A percentile compares a stretch with the other conserved stretches of the same genome.
phyloP scores from a whole-genome alignment of 2,329 filamentous ascomycete species.

The Cladosporium sp. region DNA sequence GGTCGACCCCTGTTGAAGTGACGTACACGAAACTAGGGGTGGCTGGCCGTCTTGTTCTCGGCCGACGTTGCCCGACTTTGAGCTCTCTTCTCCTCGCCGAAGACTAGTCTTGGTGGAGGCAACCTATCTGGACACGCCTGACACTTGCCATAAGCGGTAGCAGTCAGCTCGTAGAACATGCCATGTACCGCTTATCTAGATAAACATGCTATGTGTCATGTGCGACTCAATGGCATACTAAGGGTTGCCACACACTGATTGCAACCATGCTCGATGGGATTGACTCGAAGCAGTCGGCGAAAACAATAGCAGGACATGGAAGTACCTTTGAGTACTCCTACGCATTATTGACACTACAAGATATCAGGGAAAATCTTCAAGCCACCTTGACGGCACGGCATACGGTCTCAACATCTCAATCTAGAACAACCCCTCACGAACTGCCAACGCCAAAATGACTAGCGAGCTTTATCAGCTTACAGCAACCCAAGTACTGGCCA shows the following conservation, averaged over 20 bases:
- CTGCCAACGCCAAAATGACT: background rate
- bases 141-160: background rate
- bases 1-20: background rate
- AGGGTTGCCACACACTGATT: background rate
- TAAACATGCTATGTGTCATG: background rate
- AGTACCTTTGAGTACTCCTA: background rate
- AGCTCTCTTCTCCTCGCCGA: background rate
- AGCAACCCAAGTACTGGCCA: constrained; percentile 39
- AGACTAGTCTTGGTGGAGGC: no score
- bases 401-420: no score
- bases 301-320: background rate
- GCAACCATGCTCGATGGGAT: background rate
- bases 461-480: constrained; percentile 33
- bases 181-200: background rate
- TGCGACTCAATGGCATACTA: background rate
- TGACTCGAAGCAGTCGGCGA: background rate
- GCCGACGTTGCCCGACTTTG: background rate
- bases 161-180: background rate
- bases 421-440: background rate
- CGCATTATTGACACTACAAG: background rate
- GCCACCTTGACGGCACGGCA: no score
- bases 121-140: background rate
- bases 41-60: background rate
- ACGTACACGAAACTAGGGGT: background rate
- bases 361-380: background rate